Evolutionary conservation across 2,329 filamentous ascomycete species (phyloP).

Genomic region (Aspergillus eucalypticola): DNA sequence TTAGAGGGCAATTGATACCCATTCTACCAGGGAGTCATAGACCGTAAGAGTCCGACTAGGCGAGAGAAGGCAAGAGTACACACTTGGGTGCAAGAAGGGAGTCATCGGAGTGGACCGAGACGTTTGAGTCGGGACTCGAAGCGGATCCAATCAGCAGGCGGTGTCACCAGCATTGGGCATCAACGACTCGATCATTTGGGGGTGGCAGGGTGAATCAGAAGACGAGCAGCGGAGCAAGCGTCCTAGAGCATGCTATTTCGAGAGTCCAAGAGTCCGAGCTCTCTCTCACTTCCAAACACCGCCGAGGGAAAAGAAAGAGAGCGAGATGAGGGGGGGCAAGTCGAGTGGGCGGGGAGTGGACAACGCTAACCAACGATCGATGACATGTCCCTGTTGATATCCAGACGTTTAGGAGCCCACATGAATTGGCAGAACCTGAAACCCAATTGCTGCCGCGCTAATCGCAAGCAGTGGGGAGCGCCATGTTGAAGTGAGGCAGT

Average conservation of each 20-base stretch:
- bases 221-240: constrained; percentile 5
- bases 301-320: constrained; percentile 2
- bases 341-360: constrained; percentile 21
- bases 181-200: constrained; percentile 21
- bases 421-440: constrained; percentile 21
- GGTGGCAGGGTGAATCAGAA: constrained; percentile 20
- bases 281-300: constrained; percentile 8
- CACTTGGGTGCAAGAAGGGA: constrained; percentile 17
- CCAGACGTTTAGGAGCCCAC: constrained; percentile 23
- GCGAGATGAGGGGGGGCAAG: constrained; percentile 8
- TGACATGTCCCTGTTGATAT: constrained; percentile 27
- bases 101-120: constrained; percentile 15
- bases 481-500: constrained; percentile 25
- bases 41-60: constrained; percentile 12
- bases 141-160: constrained; percentile 16
- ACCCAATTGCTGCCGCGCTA: constrained; percentile 20
- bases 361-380: constrained; percentile 22
- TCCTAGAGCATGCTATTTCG: constrained; percentile 9
- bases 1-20: constrained; percentile 26
- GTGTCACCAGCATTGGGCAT: constrained; percentile 25
- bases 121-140: constrained; percentile 9
- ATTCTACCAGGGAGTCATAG: constrained; percentile 13
- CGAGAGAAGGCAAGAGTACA: constrained; percentile 15
- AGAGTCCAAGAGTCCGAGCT: constrained; percentile 8
- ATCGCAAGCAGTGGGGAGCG: constrained; percentile 22